These are phyloP conservation scores for Ophiostoma sp. DNA, from an alignment of 2,329 filamentous ascomycete genomes.

Conservation along the genomic window DNA sequence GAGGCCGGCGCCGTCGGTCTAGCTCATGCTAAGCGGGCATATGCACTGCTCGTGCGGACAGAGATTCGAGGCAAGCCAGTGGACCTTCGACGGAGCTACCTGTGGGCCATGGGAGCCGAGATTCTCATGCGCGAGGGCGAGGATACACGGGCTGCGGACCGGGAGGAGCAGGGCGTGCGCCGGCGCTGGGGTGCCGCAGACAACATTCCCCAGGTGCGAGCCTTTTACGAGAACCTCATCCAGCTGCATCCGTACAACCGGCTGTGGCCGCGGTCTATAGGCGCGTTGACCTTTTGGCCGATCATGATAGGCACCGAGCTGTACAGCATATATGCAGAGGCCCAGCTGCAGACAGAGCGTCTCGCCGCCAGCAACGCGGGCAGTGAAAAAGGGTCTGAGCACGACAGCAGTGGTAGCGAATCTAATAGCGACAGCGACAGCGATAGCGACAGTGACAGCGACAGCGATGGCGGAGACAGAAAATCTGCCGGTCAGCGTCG, in stretches of 20 bases:
- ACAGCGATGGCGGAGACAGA: neutral
- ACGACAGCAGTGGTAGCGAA: conserved; percentile 8
- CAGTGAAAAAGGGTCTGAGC: neutral
- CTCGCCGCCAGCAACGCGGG: conserved; percentile 29
- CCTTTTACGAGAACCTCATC: conserved; percentile 73
- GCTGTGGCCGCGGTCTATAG: conserved; percentile 52
- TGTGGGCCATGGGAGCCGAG: conserved; percentile 83
- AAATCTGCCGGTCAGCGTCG: neutral
- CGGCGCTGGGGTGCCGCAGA: conserved; percentile 41
- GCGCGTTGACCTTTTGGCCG: conserved; percentile 72
- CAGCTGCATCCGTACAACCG: conserved; percentile 68
- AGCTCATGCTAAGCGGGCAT: conserved; percentile 64
- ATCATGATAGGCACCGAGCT: conserved; percentile 77
- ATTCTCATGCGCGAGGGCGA: conserved; percentile 63
- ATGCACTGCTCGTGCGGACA: conserved; percentile 63
- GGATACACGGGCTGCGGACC: neutral
- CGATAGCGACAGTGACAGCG: conserved; percentile 9
- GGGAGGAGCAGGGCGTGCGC: neutral
- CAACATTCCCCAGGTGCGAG: conserved; percentile 43
- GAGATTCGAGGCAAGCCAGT: conserved; percentile 48
- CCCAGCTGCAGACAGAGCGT: conserved; percentile 40
- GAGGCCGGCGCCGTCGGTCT: conserved; percentile 36
- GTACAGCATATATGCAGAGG: conserved; percentile 63
- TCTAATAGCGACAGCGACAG: conserved; percentile 19
- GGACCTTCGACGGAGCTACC: conserved; percentile 62